These are phyloP conservation scores for Kregervanrija delftensis DNA, from an alignment of 805 yeast species.

Conservation along the genomic window DNA sequence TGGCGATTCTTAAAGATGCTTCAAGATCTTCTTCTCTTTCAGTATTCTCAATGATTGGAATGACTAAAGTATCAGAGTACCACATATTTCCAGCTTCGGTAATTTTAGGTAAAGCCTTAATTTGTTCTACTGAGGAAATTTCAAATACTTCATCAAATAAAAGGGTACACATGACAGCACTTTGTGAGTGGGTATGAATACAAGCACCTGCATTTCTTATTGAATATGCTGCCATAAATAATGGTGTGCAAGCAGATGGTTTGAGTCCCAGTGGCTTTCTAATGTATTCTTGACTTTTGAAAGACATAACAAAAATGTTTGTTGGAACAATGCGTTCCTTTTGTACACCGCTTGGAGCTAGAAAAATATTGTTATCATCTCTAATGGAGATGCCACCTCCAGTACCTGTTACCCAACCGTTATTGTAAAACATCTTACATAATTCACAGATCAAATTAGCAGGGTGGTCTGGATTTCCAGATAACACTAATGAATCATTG, in stretches of 20 bases:
- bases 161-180: slow-evolving; percentile 75
- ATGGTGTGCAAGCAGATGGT: slow-evolving; percentile 92
- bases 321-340: slow-evolving; percentile 80
- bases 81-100: slow-evolving; percentile 62
- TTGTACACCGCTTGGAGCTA: slow-evolving; percentile 96
- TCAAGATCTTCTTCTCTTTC: slow-evolving; percentile 83
- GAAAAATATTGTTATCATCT: slow-evolving; percentile 48
- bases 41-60: slow-evolving; percentile 88
- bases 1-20: slow-evolving; percentile 55
- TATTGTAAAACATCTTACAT: slow-evolving; percentile 67
- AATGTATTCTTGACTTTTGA: slow-evolving; percentile 43
- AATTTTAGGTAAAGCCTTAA: slow-evolving; percentile 79
- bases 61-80: slow-evolving; percentile 65
- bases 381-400: slow-evolving; percentile 91
- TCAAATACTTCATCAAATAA: slow-evolving; percentile 64
- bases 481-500: slow-evolving; percentile 14
- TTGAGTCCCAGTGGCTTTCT: slow-evolving; percentile 61
- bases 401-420: slow-evolving; percentile 92
- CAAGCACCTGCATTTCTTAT: slow-evolving; percentile 80
- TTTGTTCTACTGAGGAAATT: slow-evolving; percentile 81
- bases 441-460: slow-evolving; percentile 80
- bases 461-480: slow-evolving; percentile 45
- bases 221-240: slow-evolving; percentile 65
- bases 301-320: slow-evolving; percentile 72
- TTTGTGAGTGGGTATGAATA: slow-evolving; percentile 89